These are phyloP conservation scores for Dictyostelium firmibasis DNA, from an alignment of 78 protist genomes.

Conservation along the genomic window DNA sequence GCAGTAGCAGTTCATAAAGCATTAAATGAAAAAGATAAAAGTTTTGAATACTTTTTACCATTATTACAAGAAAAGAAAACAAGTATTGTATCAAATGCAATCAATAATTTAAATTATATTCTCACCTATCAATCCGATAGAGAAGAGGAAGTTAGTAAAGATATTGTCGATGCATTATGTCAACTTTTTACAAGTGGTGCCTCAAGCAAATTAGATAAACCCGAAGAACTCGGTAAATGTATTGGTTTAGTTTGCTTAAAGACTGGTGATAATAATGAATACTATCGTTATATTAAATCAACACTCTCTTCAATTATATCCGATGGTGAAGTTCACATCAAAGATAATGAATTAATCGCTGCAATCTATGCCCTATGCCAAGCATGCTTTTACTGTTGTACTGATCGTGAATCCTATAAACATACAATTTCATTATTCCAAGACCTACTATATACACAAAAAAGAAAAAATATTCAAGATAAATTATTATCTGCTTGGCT, in stretches of 20 bases:
- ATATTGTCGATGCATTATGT: not conserved
- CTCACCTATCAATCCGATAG: conserved; percentile 17
- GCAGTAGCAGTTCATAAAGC: not conserved
- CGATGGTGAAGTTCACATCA: conserved; percentile 31
- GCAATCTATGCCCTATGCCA: conserved; percentile 26
- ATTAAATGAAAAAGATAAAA: conserved; percentile 31
- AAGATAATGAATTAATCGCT: not conserved
- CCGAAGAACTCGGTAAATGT: not conserved
- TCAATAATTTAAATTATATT: conserved; percentile 26
- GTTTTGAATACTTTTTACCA: conserved; percentile 19
- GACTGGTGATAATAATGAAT: conserved; percentile 4
- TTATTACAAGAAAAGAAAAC: conserved; percentile 49
- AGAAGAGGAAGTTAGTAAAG: not conserved
- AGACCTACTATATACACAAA: conserved; percentile 22
- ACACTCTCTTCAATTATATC: conserved; percentile 18
- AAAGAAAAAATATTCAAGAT: conserved; percentile 35
- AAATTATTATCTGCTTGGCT: conserved; percentile 33
- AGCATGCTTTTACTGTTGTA: conserved; percentile 26
- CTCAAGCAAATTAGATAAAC: not conserved
- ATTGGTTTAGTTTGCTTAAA: not conserved
- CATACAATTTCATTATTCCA: conserved; percentile 42
- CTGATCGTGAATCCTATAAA: conserved; percentile 25
- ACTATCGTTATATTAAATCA: conserved; percentile 4
- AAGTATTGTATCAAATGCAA: conserved; percentile 24
- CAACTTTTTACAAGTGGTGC: conserved; percentile 9